Base-by-base conservation (phyloP, 2,329 filamentous ascomycete genomes). In the Colletotrichum lupini region DNA sequence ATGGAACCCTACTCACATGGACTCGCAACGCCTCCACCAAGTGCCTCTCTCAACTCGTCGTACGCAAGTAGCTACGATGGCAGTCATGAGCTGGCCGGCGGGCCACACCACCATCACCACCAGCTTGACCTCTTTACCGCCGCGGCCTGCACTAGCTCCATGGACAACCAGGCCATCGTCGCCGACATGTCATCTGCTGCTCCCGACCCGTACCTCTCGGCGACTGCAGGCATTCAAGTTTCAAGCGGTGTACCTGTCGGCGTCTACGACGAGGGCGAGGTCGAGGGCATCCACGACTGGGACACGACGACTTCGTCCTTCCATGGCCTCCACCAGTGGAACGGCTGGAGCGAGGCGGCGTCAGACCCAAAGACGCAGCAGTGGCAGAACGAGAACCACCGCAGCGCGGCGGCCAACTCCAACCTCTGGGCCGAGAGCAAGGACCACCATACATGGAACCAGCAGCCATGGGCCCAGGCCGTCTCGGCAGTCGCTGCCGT, bases 11-110 rank as follows among this genome's bases (percentile, higher is more conserved):
- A 87, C 74, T 81, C 85, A 24, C 84, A 85, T 72, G 88, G 87
- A 2, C 85, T 91, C 22, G 86, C 85, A 32, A 91, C 90, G 6
- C 89, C 90, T 28, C 89, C 89, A 4, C 88, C 87, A 5, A 88
- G 86, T 2, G 88, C 87, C 1, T 85, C 85, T 1, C 80, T 91
- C 16, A 84, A 87, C 28, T 83, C 83, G 49, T 83, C 85, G 0
- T 88, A 87, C 76, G 82, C 85, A 55, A 77, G 81, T 19, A 83
- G 83, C 72, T 88, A 88, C 77, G 86, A 88, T 35, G 79, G 76
- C 37, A 78, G 64, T 24, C 67, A 74, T 19, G 68, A 75, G 37
- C 68, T 70, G 42, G 42, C 65, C 8, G 59, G 52, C 49, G 75
- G 74, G 16, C 66, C 71, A 11, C 76, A 77, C 22, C 71, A 73